Percentiles rank a stretch among this genome's conserved stretches.
Conservation (phyloP, 2,329 filamentous ascomycete genomes). For the Aspergillus chevalieri region DNA sequence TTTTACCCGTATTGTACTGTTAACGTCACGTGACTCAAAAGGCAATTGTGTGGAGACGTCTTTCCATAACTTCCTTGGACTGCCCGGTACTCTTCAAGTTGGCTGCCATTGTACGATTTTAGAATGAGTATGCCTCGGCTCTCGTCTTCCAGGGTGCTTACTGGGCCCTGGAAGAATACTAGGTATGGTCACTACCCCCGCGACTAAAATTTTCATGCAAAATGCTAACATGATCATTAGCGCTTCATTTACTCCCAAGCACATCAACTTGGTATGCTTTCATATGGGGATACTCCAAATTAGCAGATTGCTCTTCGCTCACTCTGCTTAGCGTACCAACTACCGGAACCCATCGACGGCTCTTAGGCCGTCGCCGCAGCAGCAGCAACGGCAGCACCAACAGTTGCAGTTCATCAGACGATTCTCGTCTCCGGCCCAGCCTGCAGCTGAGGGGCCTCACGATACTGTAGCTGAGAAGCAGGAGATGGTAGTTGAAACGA, state of each 20-base stretch:
- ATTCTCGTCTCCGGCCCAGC: neutral
- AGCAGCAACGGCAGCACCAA: neutral
- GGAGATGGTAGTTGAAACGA: neutral
- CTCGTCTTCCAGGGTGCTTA: slow-evolving; percentile 3
- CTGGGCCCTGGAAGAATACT: slow-evolving; percentile 1
- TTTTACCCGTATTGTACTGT: too few relatives aligned
- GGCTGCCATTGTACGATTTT: neutral
- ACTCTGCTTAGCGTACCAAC: slow-evolving; percentile 2
- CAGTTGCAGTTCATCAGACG: neutral
- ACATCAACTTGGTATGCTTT: neutral
- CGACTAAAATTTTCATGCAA: neutral
- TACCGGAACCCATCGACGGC: slow-evolving; percentile 3
- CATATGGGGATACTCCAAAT: neutral
- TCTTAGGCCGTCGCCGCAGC: neutral
- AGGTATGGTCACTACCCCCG: neutral
- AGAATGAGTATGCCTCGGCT: slow-evolving; percentile 5
- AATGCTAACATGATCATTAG: slow-evolving; percentile 7
- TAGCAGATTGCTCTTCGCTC: neutral
- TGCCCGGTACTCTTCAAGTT: neutral
- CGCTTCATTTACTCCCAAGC: slow-evolving; percentile 4
- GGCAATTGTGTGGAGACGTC: neutral
- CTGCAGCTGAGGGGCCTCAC: neutral
- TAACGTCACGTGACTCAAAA: too few relatives aligned
- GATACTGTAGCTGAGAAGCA: neutral
- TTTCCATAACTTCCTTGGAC: neutral